Evolutionary conservation across 345 rosid genomes (phyloP), one percentile per base, ranked within the genome.

Genomic region (Populus tremula): DNA sequence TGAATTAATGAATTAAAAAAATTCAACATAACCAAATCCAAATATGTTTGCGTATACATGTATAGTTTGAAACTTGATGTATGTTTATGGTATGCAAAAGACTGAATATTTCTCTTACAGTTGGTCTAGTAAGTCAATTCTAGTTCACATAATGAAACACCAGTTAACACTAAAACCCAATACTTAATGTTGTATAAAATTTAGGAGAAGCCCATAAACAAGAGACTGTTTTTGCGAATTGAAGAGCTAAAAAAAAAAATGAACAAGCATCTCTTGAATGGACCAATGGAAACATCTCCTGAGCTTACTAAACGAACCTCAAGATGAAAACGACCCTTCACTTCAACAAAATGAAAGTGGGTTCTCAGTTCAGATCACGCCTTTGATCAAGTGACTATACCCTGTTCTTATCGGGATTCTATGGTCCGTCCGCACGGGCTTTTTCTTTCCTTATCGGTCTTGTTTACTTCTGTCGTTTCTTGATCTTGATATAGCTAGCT

Each of bases 251-350:
- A 23, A 16, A 25, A 21, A 70, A 27, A 45, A 1, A 18, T 1
- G 5, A 43, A 14, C 5, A 47, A 47, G 50, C 39, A 36, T 74
- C 38, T 61, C 49, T 50, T 73, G 70, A 64, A 77, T 20, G 27
- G n/a, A 70, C 54, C 79, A 69, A 78, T 67, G 80, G 80, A 72
- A 74, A 83, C 78, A 76, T 39, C 59, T 70, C 53, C 14, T 29
- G 33, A 11, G 49, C 33, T 47, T 47, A 14, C 18, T 49, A 80
- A 82, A 76, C 88, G 84, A 87, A 87, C 76, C 74, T 85, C 87
- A 85, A 87, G 87, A 81, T 27, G 90, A 87, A 84, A 87, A 82
- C 78, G 88, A 87, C 87, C 83, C 76, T 71, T 87, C 90, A 85
- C 53, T 45, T 75, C 79, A 43, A 82, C 70, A 78, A 83, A 82